These are phyloP conservation scores for Sphaerostilbella broomeana DNA, from an alignment of 2,329 filamentous ascomycete genomes.

Conservation along the genomic window DNA sequence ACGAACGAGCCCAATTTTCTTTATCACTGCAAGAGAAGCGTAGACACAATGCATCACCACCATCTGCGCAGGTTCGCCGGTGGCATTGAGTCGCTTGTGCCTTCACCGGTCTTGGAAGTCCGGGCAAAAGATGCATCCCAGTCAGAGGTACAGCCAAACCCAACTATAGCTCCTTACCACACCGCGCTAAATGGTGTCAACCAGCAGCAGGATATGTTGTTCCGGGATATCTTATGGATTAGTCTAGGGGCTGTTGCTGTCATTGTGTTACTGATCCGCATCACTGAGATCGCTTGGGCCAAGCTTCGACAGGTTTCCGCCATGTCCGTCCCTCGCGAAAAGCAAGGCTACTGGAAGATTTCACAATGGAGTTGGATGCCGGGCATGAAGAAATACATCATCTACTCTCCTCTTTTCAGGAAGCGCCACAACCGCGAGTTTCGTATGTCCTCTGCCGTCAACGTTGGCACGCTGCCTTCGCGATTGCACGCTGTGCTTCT, in stretches of 20 bases:
- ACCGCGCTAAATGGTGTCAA: conserved; percentile 55
- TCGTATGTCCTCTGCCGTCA: conserved; percentile 52
- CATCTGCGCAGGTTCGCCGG: conserved; percentile 26
- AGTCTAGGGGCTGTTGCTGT: conserved; percentile 51
- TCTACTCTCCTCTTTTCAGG: conserved; percentile 54
- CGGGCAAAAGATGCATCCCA: conserved; percentile 23
- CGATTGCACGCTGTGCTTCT: conserved; percentile 56
- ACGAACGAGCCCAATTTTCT: too few species aligned
- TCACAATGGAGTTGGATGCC: conserved; percentile 57
- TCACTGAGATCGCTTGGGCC: conserved; percentile 48
- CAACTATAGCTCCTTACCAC: conserved; percentile 50
- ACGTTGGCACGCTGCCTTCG: conserved; percentile 57
- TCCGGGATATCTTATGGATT: conserved; percentile 55
- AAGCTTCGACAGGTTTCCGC: conserved; percentile 53
- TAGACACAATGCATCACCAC: conserved; percentile 28
- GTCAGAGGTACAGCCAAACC: conserved; percentile 30
- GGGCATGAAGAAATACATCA: conserved; percentile 53
- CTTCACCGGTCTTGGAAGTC: conserved; percentile 27
- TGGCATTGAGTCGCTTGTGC: conserved; percentile 22
- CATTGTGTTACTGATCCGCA: conserved; percentile 45
- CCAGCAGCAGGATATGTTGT: conserved; percentile 50
- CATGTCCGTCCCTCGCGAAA: conserved; percentile 46
- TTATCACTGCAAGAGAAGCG: not conserved
- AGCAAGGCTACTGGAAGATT: conserved; percentile 53
- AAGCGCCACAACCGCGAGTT: conserved; percentile 65